Base-by-base conservation (phyloP, 78 protist genomes). In the Isochrysis galbana region DNA sequence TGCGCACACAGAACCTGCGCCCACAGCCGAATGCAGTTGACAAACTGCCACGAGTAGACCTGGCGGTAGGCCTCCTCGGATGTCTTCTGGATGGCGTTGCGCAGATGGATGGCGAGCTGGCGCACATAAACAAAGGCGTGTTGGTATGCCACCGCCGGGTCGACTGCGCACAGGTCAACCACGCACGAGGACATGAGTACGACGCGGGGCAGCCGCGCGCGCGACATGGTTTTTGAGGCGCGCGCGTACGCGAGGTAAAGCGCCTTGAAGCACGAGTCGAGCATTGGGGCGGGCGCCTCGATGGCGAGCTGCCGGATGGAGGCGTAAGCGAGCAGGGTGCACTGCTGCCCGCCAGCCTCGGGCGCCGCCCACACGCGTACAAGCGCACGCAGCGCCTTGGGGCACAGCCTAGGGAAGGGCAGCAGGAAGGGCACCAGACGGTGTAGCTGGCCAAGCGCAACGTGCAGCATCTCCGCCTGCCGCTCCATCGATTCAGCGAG, bases 21-120 rank as follows among this genome's bases (percentile, higher is more conserved):
- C 99, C 99, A 97, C 41, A 91, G 91, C 34, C 95, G 46, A 23
- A 97, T 61, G 46, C 95, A 51, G 91, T 94, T 95, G 48, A 97
- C 42, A 78, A 55, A 96, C 93, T 92, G 97, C 99, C 98, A 98
- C 93, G 94, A 96, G 97, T 96, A 97, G 67, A 97, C 95, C 5
- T 42, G 88, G 84, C 84, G 84, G 29, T 1, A 11, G 32, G 44
- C 47, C 47, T 34, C 67, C 21, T 36, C 78, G 42, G 86, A 61
- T 23, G 51, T 23, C 87, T 87, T 51, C 25, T 61, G 77, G 45
- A 97, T 1, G 2, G 97, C 96, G 82, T 90, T 94, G 36, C 98
- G 93, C 38, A 98, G 84, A 83, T 95, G 97, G 54, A 98, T 91
- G 34, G 98, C 99, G 34, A 97, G 95, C 94, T 98, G 98, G 36